Percentiles rank a stretch among this genome's conserved stretches.
These are phyloP conservation scores for Phytopythium mirpurense DNA, from an alignment of 352 stramenopile genomes.

Conservation along the genomic window DNA sequence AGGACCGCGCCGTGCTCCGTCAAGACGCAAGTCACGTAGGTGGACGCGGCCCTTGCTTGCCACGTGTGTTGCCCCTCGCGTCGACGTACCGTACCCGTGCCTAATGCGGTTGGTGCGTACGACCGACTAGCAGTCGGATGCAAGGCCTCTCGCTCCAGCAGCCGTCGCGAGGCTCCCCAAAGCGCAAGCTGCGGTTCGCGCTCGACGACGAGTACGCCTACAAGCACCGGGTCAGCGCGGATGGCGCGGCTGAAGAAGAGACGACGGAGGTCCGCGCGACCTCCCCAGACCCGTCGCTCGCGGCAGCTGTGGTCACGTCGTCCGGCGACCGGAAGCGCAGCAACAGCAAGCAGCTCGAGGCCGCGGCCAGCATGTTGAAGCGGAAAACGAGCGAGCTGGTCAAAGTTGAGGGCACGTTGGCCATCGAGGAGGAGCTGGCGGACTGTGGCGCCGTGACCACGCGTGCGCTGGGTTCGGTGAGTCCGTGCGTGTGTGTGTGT, in stretches of 20 bases:
- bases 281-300: background rate
- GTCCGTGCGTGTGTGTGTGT: background rate
- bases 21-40: slow-evolving; percentile 1
- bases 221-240: slow-evolving; percentile 1
- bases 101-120: background rate
- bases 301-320: too few relatives aligned
- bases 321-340: slow-evolving; percentile 22
- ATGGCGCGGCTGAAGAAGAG: background rate
- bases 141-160: slow-evolving; percentile 32
- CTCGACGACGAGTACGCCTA: slow-evolving; percentile 2
- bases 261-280: background rate
- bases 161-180: slow-evolving; percentile 12
- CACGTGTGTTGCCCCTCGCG: background rate
- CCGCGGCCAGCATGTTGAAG: background rate
- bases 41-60: background rate
- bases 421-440: slow-evolving; percentile 41
- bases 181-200: slow-evolving; percentile 21
- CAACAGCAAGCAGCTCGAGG: slow-evolving; percentile 21
- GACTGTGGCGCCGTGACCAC: slow-evolving; percentile 7
- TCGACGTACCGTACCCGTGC: too few relatives aligned
- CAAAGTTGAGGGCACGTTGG: slow-evolving; percentile 40
- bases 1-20: slow-evolving; percentile 10
- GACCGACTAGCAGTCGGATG: slow-evolving; percentile 11
- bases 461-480: slow-evolving; percentile 46
- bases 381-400: slow-evolving; percentile 23